A percentile compares a stretch with the other conserved stretches of the same genome.
Conservation (phyloP, 2,329 filamentous ascomycete species). For the Fusarium heterosporum region DNA sequence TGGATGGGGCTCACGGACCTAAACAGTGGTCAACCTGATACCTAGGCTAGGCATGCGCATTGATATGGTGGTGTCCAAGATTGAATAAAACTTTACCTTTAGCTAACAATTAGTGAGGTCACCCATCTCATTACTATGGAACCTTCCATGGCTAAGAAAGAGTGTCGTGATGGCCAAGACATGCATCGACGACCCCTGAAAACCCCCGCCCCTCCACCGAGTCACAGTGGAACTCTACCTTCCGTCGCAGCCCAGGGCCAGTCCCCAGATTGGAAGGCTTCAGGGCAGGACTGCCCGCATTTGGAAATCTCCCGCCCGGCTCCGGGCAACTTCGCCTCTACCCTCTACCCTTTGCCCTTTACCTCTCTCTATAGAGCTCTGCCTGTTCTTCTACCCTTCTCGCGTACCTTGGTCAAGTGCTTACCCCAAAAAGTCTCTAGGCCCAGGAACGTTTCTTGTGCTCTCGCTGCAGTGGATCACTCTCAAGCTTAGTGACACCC, state of each 20-base stretch:
- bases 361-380: constrained; percentile 3
- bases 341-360: background rate
- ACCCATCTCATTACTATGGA: constrained; percentile 24
- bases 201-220: constrained; percentile 22
- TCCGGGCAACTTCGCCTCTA: constrained; percentile 38
- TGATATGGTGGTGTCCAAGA: constrained; percentile 11
- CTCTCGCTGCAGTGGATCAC: constrained; percentile 35
- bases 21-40: constrained; percentile 37
- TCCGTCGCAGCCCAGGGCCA: no score
- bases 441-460: constrained; percentile 20
- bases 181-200: constrained; percentile 39
- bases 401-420: constrained; percentile 25
- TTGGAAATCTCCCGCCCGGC: constrained; percentile 38
- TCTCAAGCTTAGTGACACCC: constrained; percentile 27
- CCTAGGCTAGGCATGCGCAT: constrained; percentile 7
- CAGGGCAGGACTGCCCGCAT: constrained; percentile 29
- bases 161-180: constrained; percentile 39
- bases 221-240: background rate
- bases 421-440: constrained; percentile 28
- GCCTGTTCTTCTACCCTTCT: constrained; percentile 41
- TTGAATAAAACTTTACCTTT: background rate
- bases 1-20: constrained; percentile 7
- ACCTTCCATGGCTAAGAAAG: constrained; percentile 7
- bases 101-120: constrained; percentile 23
- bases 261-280: background rate